phyloP scores from a whole-genome alignment of 1,284 basidiomycete genomes.

The Pholiota adiposa region DNA sequence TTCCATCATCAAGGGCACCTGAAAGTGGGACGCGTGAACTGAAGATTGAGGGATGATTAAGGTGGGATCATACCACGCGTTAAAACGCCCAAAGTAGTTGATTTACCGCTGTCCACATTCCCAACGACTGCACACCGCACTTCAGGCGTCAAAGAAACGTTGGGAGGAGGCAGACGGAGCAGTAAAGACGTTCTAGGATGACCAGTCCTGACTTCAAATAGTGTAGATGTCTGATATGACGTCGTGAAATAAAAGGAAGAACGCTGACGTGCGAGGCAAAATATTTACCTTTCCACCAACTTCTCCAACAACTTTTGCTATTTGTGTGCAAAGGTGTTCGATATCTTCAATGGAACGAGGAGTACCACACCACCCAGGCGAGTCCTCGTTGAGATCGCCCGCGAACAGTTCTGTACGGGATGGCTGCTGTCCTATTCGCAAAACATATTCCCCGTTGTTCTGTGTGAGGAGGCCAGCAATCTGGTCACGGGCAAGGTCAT shows the following conservation, averaged over 20 bases:
- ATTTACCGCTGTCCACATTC: conserved; percentile 94
- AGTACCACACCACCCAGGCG: conserved; percentile 58
- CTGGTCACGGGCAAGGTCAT: conserved; percentile 61
- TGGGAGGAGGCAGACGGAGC: conserved; percentile 72
- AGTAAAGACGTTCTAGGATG: conserved; percentile 63
- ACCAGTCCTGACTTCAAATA: conserved; percentile 50
- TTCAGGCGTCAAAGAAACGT: conserved; percentile 78
- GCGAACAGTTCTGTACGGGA: conserved; percentile 56
- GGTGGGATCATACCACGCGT: conserved; percentile 59
- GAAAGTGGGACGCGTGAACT: not conserved
- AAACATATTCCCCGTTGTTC: conserved; percentile 69
- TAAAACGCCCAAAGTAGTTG: conserved; percentile 89
- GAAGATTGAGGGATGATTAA: not conserved
- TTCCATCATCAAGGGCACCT: conserved; percentile 93
- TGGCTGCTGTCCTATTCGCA: conserved; percentile 70
- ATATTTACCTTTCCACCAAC: conserved; percentile 72
- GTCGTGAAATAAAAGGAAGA: not conserved
- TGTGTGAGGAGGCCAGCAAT: conserved; percentile 69
- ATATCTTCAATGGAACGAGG: conserved; percentile 55
- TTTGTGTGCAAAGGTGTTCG: conserved; percentile 44
- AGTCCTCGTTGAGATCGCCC: conserved; percentile 49
- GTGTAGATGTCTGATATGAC: conserved; percentile 50
- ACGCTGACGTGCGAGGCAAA: not conserved
- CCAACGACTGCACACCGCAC: conserved; percentile 95
- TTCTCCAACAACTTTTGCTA: conserved; percentile 62